Conservation (phyloP, 345 rosid genomes). For the Toxicodendron radicans region DNA sequence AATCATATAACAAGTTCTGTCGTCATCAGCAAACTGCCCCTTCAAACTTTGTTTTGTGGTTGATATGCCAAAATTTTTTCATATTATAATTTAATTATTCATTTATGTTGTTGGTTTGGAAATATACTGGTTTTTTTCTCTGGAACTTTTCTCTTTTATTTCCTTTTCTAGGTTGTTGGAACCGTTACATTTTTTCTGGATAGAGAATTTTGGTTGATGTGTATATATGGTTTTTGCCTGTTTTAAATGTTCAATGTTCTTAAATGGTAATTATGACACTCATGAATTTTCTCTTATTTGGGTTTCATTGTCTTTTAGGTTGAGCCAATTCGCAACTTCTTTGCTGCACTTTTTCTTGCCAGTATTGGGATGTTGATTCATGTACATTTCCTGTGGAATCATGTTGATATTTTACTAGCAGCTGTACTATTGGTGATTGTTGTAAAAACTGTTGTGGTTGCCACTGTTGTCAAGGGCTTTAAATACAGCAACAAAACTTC, state of each 20-base stretch:
- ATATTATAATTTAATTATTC: neutral
- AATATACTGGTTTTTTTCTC: neutral
- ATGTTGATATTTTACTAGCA: constrained; percentile 82
- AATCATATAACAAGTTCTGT: neutral
- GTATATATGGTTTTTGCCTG: neutral
- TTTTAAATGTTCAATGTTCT: neutral
- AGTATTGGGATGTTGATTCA: constrained; percentile 92
- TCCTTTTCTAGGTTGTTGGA: neutral
- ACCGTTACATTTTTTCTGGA: neutral
- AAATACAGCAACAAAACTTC: constrained; percentile 89
- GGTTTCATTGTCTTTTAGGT: constrained; percentile 43
- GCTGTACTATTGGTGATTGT: constrained; percentile 78
- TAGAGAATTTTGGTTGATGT: neutral
- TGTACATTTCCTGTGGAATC: constrained; percentile 91
- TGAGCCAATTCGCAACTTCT: constrained; percentile 92
- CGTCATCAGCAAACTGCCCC: neutral
- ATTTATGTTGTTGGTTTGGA: too few species aligned
- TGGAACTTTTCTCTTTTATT: neutral
- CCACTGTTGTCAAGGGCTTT: constrained; percentile 74
- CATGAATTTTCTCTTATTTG: constrained; percentile 3
- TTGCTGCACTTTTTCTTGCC: constrained; percentile 92
- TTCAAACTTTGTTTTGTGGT: neutral
- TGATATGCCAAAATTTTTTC: neutral
- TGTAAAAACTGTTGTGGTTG: constrained; percentile 67
- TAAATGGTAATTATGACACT: constrained; percentile 1